Evolutionary conservation across 2,329 filamentous ascomycete species (phyloP), one percentile per base, ranked within the genome.

Genomic region (Fusarium devonianum): DNA sequence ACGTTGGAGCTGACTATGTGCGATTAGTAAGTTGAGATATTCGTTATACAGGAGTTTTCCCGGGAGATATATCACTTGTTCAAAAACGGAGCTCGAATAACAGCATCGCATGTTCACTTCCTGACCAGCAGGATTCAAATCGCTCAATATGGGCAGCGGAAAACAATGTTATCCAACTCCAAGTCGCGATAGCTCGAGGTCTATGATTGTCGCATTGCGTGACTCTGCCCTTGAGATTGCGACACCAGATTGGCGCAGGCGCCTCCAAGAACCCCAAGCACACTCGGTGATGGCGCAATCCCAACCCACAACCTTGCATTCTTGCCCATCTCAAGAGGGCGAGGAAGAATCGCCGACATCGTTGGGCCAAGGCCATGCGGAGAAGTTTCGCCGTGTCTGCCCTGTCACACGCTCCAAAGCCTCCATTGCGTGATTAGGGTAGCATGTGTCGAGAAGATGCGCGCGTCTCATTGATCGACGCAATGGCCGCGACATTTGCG

Each of bases 191-290:
- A 16, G 2, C 6, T 12, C 26, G 30, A 38, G 28, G 26, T n/a
- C 18, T 17, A 2, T 49, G 21, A 45, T 45, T 26, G n/a, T 14
- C 30, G 19, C 40, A 61, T 64, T 54, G 63, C 63, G 63, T 65
- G 56, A 65, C 59, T 19, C 13, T 26, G 37, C 63, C 63, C 63
- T 4, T 39, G 63, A 18, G 19, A 65, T 65, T 50, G 58, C 63
- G 60, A 62, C 54, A 65, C 44, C 47, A 46, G 41, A 36, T 18
- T 29, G 10, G 42, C 23, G 37, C 36, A 13, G 35, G 23, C 34
- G 29, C 35, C 39, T 11, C 40, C 23, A 35, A 36, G 10, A 35
- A 47, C 34, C n/a, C 38, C 44, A 18, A 52, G 30, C 37, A 46
- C 49, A 14, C 30, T 33, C 32, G 23, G 30, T 25, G 42, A 65